Evolutionary conservation across 192 early-diverging fungal genomes (phyloP).

Genomic region (Cetraspora pellucida): DNA sequence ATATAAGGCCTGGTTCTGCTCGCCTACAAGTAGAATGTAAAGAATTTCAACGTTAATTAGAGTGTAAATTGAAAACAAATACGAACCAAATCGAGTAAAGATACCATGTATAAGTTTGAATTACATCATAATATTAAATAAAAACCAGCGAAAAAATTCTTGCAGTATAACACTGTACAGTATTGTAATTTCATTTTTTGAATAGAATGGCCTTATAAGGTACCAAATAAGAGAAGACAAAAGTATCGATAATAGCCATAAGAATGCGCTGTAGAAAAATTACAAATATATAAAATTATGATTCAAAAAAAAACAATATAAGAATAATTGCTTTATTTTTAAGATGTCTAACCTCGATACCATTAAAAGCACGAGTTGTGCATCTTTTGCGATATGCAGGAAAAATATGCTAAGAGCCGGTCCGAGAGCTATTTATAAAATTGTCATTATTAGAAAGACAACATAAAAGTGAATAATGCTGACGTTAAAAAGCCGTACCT

Average conservation of each 20-base stretch:
- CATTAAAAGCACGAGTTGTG: constrained; percentile 71
- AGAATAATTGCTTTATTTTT: not conserved
- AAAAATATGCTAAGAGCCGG: constrained; percentile 74
- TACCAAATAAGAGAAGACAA: constrained; percentile 76
- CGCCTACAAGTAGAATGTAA: constrained; percentile 44
- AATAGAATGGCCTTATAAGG: constrained; percentile 46
- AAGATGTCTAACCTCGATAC: constrained; percentile 63
- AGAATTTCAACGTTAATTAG: too few relatives aligned
- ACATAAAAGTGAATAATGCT: not conserved
- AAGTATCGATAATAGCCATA: constrained; percentile 76
- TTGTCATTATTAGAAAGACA: not conserved
- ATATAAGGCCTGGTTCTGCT: constrained; percentile 67
- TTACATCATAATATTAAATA: constrained; percentile 60
- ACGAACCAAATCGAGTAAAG: too few relatives aligned
- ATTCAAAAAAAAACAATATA: too few relatives aligned
- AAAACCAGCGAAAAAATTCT: constrained; percentile 68
- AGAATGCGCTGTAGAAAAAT: constrained; percentile 69
- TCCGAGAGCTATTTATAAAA: constrained; percentile 60
- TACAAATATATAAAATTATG: not conserved
- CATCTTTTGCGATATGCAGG: constrained; percentile 64
- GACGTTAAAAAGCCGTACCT: not conserved
- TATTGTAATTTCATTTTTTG: constrained; percentile 51
- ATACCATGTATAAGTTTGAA: not conserved
- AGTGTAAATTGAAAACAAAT: too few relatives aligned
- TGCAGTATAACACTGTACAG: constrained; percentile 65